Base-by-base conservation (phyloP, 2,329 filamentous ascomycete species). In the Tolypocladium amazonense region DNA sequence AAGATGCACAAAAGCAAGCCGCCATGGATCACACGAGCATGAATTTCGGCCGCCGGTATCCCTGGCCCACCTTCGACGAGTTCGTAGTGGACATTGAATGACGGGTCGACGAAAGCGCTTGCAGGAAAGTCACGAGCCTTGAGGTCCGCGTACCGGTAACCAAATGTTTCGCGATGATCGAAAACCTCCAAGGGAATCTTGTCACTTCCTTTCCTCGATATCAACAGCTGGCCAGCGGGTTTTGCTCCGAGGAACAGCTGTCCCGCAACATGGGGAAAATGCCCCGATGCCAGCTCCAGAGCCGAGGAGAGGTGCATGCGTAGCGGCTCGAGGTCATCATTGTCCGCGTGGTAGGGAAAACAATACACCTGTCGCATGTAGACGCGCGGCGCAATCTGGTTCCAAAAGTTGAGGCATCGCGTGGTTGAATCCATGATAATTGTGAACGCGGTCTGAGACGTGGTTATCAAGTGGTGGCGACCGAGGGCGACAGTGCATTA, bases 1-100 rank as follows among this genome's bases (percentile, higher is more conserved):
- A 70, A 76, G n/a, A 75, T 62, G 7, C 68, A 71, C 27, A 79
- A 68, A 8, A 78, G 60, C 12, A 79, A 58, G 1, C 77, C 76
- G 3, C 75, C 76, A 4, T 68, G 63, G 9, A 75, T 70, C 57
- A 76, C 70, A 47, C 71, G 70, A n/a, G 69, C 72, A 18, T 73
- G 70, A 7, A 79, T 68, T n/a, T 69, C 68, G 2, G 71, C 70
- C 14, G 74, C 75, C 0, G 75, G 76, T 30, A 76, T 66, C 3
- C 56, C 59, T 0, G 64, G 63, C 7, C 63, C 63, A 4, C 53
- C 58, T 60, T 65, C 59, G 12, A 30, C 58, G 59, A 55, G 62
- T n/a, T 38, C 52, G 35, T 56, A 50, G 20, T 47, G 39, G 11
- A 63, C 47, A n/a, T 60, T 33, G 50, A 71, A 71, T 1, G 63